phyloP scores from a whole-genome alignment of 495 filamentous ascomycete species.

The Mycothermus thermophilus region DNA sequence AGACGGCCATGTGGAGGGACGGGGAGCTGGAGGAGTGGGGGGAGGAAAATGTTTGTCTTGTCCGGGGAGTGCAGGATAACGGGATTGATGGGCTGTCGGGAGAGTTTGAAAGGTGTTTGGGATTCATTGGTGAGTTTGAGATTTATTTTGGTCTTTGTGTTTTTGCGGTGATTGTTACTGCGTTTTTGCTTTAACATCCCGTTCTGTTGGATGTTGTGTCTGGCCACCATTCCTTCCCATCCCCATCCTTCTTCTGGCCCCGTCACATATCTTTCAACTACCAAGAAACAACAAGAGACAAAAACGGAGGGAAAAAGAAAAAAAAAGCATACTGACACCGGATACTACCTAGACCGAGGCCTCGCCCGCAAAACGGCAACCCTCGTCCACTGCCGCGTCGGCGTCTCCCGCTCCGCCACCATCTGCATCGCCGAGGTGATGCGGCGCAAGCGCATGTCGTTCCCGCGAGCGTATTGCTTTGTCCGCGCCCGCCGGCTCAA shows the following conservation, averaged over 20 bases:
- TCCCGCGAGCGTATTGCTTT: conserved; percentile 90
- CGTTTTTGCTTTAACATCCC: conserved; percentile 1
- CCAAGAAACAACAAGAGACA: too few species aligned
- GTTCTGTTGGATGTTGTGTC: neutral
- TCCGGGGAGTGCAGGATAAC: conserved; percentile 87
- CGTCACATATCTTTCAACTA: conserved; percentile 1
- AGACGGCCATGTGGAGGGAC: conserved; percentile 66
- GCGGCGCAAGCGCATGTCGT: conserved; percentile 61
- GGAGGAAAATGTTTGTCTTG: conserved; percentile 56
- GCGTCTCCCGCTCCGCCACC: conserved; percentile 86
- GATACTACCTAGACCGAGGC: conserved; percentile 76
- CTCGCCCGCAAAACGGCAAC: conserved; percentile 66
- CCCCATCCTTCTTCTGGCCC: neutral
- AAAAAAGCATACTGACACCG: too few species aligned
- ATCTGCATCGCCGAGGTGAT: conserved; percentile 99
- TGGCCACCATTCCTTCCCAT: neutral
- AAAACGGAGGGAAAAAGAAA: too few species aligned
- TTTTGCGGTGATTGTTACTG: too few species aligned
- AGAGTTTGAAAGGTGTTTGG: conserved; percentile 75
- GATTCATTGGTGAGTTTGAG: conserved; percentile 68
- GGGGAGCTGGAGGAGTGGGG: conserved; percentile 55
- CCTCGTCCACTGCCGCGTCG: conserved; percentile 90
- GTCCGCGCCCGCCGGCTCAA: conserved; percentile 78
- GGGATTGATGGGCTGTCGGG: conserved; percentile 83
- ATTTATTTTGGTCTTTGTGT: neutral